These are phyloP conservation scores for Coemansia sp. DNA, from an alignment of 192 early-diverging fungal genomes.

Conservation along the genomic window DNA sequence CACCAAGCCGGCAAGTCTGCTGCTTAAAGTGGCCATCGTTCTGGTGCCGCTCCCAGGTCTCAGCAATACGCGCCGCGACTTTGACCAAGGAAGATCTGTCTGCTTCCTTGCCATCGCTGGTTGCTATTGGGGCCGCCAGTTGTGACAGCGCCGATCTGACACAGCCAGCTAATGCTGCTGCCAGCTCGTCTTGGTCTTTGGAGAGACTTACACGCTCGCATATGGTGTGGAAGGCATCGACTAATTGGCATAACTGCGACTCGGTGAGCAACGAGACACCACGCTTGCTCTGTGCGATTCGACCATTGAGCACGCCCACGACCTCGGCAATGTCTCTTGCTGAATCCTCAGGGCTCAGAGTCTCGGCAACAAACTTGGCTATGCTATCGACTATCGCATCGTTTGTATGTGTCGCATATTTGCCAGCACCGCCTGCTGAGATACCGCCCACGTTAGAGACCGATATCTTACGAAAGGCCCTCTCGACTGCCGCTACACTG, in stretches of 20 bases:
- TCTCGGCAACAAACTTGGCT: neutral
- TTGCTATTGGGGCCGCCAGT: neutral
- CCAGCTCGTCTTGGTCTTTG: neutral
- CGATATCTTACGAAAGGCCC: constrained; percentile 26
- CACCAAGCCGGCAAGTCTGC: constrained; percentile 25
- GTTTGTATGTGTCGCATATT: constrained; percentile 5
- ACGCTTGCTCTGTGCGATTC: neutral
- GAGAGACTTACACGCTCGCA: neutral
- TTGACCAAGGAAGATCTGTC: neutral
- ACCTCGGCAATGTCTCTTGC: neutral
- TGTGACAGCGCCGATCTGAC: neutral
- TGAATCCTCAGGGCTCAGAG: neutral
- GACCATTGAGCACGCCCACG: neutral
- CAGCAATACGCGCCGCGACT: neutral
- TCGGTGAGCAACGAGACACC: neutral
- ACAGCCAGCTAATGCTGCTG: constrained; percentile 10
- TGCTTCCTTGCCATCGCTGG: neutral
- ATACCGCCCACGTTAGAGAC: neutral
- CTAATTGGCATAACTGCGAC: constrained; percentile 10
- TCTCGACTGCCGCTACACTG: constrained; percentile 36
- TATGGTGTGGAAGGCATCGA: constrained; percentile 23
- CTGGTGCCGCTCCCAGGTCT: constrained; percentile 16
- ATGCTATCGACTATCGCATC: neutral
- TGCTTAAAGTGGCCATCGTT: constrained; percentile 32
- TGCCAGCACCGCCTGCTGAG: neutral